Evolutionary conservation across 768 basidiomycete species (phyloP).

Genomic region (Chalciporus sphaerocephalus): DNA sequence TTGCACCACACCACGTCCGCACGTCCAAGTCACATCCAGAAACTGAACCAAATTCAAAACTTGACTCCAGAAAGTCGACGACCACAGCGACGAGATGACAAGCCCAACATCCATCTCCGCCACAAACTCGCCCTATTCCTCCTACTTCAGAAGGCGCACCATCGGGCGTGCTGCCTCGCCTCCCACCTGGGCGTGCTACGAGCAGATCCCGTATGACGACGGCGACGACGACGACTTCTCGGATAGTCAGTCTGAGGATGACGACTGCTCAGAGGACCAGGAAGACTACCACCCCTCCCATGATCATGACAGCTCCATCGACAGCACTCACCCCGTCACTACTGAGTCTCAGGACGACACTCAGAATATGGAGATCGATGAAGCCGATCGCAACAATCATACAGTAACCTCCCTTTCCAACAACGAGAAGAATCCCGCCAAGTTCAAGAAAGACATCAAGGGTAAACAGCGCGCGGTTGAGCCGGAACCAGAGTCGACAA

Average conservation of each 20-base stretch:
- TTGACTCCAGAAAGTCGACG: not conserved
- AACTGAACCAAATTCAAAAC: too few species aligned
- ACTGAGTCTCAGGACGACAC: conserved; percentile 41
- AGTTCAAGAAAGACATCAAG: conserved; percentile 59
- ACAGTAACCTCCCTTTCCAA: conserved; percentile 7
- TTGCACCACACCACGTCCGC: conserved; percentile 8
- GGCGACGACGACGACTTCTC: conserved; percentile 56
- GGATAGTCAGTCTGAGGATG: conserved; percentile 49
- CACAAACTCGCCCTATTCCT: conserved; percentile 23
- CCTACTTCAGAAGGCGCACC: conserved; percentile 57
- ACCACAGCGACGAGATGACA: conserved; percentile 12
- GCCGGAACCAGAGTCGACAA: conserved; percentile 51
- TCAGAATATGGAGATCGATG: conserved; percentile 55
- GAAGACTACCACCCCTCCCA: conserved; percentile 49
- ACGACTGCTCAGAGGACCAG: conserved; percentile 71
- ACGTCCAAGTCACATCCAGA: too few species aligned
- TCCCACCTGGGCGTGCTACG: conserved; percentile 86
- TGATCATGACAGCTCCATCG: conserved; percentile 26
- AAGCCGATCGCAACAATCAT: conserved; percentile 27
- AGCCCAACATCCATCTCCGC: conserved; percentile 23
- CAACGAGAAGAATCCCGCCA: conserved; percentile 34
- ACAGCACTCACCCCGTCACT: conserved; percentile 27
- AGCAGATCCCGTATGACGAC: conserved; percentile 75
- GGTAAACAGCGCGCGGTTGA: conserved; percentile 80
- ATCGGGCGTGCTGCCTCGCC: conserved; percentile 80